Base-by-base conservation (phyloP, 805 yeast genomes). In the Kuraishia hungarica region DNA sequence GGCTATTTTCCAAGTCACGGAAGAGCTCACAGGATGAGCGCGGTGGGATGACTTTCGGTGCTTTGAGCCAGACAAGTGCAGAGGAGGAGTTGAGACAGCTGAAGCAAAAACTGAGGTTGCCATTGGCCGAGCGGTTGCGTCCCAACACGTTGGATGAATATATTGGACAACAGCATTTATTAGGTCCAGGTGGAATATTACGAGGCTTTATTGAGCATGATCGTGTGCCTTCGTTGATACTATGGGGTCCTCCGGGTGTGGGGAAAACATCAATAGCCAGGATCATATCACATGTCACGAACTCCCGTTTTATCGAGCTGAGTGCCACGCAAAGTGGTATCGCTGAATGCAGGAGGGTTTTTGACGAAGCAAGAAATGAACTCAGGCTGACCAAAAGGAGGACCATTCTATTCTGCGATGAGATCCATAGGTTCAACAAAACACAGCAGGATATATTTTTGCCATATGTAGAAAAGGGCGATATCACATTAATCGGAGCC, bases 241-340 rank as follows among this genome's bases (percentile, higher is more conserved):
- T 94, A 4, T 87, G 94, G 88, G 99, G 99, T 0, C 96, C 96
- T 0, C 96, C 97, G 1, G 99, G 99, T 0, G 92, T 90, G 2
- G 93, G 94, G 76, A 94, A 94, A 65, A 94, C 99, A 0, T 86
- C 97, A 0, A 66, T 94, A 26, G 73, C 74, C 2, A 61, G 78
- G 48, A 78, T 86, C 39, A 69, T 87, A n/a, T 84, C 91, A 0
- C 64, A 70, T 17, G 70, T 74, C n/a, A 71, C 82, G 1, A 73
- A 75, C 50, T 74, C 82, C 51, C 73, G 84, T 50, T 84, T 90
- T 64, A 76, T 88, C 2, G 97, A 92, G 67, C 72, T 91, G 50
- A 88, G 96, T 54, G 98, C 97, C 0, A 89, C 97, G 0, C 79
- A 82, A 54, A 80, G 85, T 51, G 84, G 89, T 0, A 73, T 85